phyloP scores from a whole-genome alignment of 2,329 filamentous ascomycete species.

The Diaporthe amygdali region DNA sequence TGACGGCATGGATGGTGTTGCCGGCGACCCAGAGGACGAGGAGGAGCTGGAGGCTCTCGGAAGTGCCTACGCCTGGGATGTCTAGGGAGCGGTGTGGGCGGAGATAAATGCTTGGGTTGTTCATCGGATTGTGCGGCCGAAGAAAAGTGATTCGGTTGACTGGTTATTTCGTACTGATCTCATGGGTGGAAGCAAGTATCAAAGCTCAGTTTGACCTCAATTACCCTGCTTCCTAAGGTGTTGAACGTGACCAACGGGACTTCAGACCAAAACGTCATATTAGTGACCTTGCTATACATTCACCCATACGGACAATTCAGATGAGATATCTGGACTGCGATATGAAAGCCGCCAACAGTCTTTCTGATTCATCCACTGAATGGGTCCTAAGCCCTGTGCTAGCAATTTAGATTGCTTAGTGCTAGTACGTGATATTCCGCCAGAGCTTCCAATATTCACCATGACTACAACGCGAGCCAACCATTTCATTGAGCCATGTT shows the following conservation, averaged over 20 bases:
- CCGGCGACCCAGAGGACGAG: background rate
- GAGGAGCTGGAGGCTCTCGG: background rate
- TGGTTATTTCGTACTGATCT: background rate
- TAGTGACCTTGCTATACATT: background rate
- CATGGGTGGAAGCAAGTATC: too few species aligned
- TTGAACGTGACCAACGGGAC: background rate
- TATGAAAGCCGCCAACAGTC: background rate
- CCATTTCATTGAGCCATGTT: background rate
- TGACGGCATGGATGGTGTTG: background rate
- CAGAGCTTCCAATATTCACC: background rate
- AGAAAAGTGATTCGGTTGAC: background rate
- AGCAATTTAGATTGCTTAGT: too few species aligned
- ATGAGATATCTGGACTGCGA: background rate
- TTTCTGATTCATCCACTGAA: background rate
- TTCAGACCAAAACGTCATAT: background rate
- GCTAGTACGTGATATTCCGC: background rate
- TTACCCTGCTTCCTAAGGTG: too few species aligned
- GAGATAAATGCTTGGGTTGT: background rate
- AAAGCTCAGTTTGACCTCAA: too few species aligned
- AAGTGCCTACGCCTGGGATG: background rate
- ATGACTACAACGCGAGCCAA: background rate
- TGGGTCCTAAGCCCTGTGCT: background rate
- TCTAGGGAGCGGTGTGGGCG: background rate
- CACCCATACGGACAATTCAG: background rate
- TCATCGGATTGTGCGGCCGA: too few species aligned